Conservation (phyloP, 805 yeast genomes). For the Candida ipomoeae region DNA sequence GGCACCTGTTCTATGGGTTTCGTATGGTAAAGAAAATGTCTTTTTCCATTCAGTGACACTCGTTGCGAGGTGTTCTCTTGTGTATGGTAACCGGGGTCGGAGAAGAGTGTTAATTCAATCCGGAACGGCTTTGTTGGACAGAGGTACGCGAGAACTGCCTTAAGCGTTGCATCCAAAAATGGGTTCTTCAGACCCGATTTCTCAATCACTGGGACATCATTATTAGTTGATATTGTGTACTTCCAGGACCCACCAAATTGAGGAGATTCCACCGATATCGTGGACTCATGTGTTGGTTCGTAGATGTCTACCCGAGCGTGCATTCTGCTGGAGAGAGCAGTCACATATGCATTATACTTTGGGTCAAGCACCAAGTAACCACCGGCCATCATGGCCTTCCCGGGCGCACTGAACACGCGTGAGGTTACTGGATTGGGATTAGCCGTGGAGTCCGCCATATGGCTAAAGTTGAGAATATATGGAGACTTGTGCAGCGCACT, state of each 20-base stretch:
- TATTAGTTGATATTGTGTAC: constrained; percentile 31
- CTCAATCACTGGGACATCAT: constrained; percentile 17
- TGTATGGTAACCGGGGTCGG: constrained; percentile 89
- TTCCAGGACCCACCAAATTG: constrained; percentile 78
- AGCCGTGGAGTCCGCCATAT: not conserved
- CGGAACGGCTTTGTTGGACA: constrained; percentile 22
- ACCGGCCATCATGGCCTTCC: constrained; percentile 91
- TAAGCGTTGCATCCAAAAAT: constrained; percentile 63
- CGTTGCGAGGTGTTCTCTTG: constrained; percentile 45
- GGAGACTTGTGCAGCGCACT: not conserved
- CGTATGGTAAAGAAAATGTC: constrained; percentile 56
- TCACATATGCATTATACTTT: constrained; percentile 66
- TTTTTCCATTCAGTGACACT: constrained; percentile 32
- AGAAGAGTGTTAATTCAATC: constrained; percentile 57
- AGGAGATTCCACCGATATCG: constrained; percentile 58
- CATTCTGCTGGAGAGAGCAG: constrained; percentile 88
- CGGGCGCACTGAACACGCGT: constrained; percentile 84
- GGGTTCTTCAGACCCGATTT: constrained; percentile 51
- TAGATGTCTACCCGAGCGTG: constrained; percentile 53
- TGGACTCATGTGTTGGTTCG: constrained; percentile 11
- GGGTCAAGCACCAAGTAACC: constrained; percentile 91
- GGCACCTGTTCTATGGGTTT: constrained; percentile 65
- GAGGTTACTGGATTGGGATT: not conserved
- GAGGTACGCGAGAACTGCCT: constrained; percentile 52
- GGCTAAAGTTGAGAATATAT: not conserved